Conservation (phyloP, 345 rosid genomes). For the Eucalyptus grandis region DNA sequence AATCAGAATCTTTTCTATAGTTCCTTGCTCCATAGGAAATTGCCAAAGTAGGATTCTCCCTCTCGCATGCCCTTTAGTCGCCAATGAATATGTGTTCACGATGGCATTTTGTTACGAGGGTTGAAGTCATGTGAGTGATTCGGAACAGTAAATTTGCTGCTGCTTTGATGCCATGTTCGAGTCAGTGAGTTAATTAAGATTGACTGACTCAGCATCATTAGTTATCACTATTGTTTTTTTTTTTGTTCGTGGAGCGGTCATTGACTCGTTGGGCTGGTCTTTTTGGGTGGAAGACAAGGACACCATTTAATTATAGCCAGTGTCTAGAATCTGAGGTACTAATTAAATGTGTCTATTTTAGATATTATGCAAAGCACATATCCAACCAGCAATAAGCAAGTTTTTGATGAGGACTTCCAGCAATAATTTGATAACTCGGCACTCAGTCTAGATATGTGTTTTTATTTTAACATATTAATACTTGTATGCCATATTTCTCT, state of each 20-base stretch:
- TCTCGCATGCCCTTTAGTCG: neutral
- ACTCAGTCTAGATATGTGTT: fast-evolving
- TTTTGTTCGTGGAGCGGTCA: neutral
- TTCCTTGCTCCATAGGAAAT: neutral
- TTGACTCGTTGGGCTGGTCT: neutral
- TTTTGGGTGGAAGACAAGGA: neutral
- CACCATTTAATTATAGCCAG: neutral
- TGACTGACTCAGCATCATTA: neutral
- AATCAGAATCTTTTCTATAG: neutral
- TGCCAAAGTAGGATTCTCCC: neutral
- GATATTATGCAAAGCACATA: too few species aligned
- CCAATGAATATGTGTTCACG: neutral
- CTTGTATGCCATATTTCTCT: fast-evolving
- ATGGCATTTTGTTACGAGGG: neutral
- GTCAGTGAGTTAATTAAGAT: neutral
- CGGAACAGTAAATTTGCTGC: neutral
- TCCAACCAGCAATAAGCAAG: too few species aligned
- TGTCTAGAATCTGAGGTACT: too few species aligned
- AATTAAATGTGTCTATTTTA: too few species aligned
- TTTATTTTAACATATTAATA: too few species aligned
- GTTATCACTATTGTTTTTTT: neutral
- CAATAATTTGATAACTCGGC: fast-evolving
- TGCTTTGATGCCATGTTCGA: neutral
- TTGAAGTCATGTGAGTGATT: neutral
- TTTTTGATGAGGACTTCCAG: too few species aligned